These are phyloP conservation scores for Sporothrix protearum DNA, from an alignment of 2,329 filamentous ascomycete genomes.

Conservation along the genomic window DNA sequence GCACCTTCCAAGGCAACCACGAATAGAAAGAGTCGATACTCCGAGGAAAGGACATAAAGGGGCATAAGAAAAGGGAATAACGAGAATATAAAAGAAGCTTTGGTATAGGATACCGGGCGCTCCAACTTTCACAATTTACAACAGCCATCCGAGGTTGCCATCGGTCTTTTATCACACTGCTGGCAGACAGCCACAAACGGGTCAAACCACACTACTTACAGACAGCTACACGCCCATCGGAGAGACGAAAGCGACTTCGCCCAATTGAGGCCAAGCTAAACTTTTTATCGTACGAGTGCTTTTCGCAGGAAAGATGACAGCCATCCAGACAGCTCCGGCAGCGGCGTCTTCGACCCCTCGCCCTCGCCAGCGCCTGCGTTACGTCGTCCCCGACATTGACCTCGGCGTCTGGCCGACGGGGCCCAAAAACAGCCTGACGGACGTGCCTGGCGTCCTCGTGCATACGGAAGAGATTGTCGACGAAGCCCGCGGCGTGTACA, in stretches of 20 bases:
- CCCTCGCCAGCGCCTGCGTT: constrained; percentile 39
- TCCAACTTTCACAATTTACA: neutral
- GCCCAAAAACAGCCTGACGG: constrained; percentile 49
- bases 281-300: neutral
- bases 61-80: neutral
- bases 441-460: constrained; percentile 48
- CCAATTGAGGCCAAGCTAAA: neutral
- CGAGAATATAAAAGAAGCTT: neutral
- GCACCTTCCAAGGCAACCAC: neutral
- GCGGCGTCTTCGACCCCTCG: neutral
- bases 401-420: constrained; percentile 45
- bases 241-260: neutral
- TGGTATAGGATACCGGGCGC: neutral
- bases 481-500: constrained; percentile 30
- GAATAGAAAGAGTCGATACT: neutral
- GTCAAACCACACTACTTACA: no score
- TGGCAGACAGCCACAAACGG: neutral
- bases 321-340: neutral
- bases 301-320: neutral
- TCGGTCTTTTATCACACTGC: neutral
- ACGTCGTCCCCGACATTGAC: constrained; percentile 44
- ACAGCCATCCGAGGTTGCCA: neutral
- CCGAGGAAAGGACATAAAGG: neutral
- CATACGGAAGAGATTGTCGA: constrained; percentile 44
- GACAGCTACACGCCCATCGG: neutral